phyloP scores from a whole-genome alignment of 2,329 filamentous ascomycete genomes.

The Pseudocercospora crystallina region DNA sequence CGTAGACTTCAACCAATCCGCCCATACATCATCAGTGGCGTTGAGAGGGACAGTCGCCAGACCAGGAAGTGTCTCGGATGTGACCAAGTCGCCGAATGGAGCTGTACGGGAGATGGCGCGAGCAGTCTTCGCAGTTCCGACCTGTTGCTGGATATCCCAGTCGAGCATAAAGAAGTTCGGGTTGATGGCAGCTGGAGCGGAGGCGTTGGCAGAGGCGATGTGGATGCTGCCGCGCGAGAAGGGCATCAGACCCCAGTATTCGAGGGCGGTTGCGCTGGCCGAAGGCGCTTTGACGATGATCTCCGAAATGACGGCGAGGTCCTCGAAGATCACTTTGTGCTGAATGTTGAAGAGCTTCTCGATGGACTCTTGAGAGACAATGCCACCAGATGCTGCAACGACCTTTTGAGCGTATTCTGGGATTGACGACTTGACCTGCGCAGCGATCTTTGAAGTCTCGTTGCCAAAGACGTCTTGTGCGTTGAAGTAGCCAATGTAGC shows the following conservation, averaged over 20 bases:
- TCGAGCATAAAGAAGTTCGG: conserved; percentile 34
- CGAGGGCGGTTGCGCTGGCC: conserved; percentile 8
- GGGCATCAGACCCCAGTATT: conserved; percentile 25
- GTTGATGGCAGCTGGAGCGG: conserved; percentile 28
- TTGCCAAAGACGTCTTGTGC: conserved; percentile 39
- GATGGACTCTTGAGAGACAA: conserved; percentile 17
- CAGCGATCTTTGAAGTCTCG: conserved; percentile 41
- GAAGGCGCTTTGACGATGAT: conserved; percentile 11
- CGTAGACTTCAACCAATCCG: conserved; percentile 11
- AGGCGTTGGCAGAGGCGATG: conserved; percentile 25
- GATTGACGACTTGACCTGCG: conserved; percentile 34
- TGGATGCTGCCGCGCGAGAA: conserved; percentile 30
- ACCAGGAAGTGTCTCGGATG: conserved; percentile 34
- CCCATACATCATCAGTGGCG: conserved; percentile 20
- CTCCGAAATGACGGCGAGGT: conserved; percentile 10
- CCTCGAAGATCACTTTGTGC: conserved; percentile 17
- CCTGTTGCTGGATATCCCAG: conserved; percentile 27
- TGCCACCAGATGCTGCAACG: conserved; percentile 32
- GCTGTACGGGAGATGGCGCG: conserved; percentile 8
- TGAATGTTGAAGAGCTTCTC: conserved; percentile 19
- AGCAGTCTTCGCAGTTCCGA: conserved; percentile 17
- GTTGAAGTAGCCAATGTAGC: conserved; percentile 19
- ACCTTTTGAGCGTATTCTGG: conserved; percentile 28
- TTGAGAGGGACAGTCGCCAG: conserved; percentile 15
- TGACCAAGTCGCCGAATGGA: conserved; percentile 27